Conservation (phyloP, 176 grass and related monocot species). For the Eleusine coracana region DNA sequence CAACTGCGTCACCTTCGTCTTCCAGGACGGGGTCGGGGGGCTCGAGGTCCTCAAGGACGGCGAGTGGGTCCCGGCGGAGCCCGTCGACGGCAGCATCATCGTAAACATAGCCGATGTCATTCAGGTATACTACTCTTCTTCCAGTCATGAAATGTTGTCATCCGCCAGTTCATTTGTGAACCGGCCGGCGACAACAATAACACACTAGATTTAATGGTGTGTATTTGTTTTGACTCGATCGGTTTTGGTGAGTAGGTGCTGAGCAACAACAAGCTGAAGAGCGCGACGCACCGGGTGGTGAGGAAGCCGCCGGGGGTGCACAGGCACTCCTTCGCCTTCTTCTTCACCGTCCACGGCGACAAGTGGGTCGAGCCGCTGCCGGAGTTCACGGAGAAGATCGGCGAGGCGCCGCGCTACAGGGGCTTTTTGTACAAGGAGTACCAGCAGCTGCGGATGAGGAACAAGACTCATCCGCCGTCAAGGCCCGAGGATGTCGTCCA, state of each 20-base stretch:
- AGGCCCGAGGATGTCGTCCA: conserved; percentile 27
- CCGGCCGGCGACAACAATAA: too few relatives aligned
- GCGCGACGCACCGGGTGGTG: conserved; percentile 50
- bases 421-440: conserved; percentile 41
- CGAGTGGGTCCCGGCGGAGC: conserved; percentile 33
- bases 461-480: conserved; percentile 43
- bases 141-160: too few relatives aligned
- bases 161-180: too few relatives aligned
- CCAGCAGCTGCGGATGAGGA: conserved; percentile 39
- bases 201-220: too few relatives aligned
- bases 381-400: conserved; percentile 30
- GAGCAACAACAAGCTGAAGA: not conserved
- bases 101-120: conserved; percentile 37
- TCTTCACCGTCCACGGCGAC: conserved; percentile 38
- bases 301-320: conserved; percentile 23
- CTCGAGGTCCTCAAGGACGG: conserved; percentile 46
- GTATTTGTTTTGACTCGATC: too few relatives aligned
- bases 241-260: too few relatives aligned
- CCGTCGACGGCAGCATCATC: conserved; percentile 35
- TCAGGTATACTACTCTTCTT: not conserved
- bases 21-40: conserved; percentile 43
- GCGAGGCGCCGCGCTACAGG: conserved; percentile 34
- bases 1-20: conserved; percentile 36
- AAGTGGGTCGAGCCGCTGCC: conserved; percentile 54
- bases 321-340: conserved; percentile 46